Evolutionary conservation across 768 basidiomycete species (phyloP).

Genomic region (Solioccasus polychromus): DNA sequence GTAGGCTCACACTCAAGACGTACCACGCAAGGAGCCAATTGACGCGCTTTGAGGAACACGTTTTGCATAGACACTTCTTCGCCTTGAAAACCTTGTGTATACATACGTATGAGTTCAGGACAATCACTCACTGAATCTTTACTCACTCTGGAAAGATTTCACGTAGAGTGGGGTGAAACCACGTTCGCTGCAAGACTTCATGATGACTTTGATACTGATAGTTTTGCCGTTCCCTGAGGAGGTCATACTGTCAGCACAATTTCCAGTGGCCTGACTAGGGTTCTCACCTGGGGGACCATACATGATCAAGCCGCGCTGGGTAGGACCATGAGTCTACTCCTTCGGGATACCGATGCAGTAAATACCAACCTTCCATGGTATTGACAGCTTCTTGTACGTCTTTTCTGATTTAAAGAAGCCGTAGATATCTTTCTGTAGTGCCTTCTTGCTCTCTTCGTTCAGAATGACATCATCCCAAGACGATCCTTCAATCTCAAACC

Average conservation of each 20-base stretch:
- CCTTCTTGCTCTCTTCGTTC: constrained; percentile 63
- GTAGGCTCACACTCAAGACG: constrained; percentile 38
- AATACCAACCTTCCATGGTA: constrained; percentile 74
- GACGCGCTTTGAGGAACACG: constrained; percentile 73
- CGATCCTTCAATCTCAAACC: constrained; percentile 59
- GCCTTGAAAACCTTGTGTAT: constrained; percentile 46
- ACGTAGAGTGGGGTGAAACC: constrained; percentile 76
- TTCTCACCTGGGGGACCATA: constrained; percentile 70
- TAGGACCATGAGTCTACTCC: not conserved
- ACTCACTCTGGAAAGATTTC: constrained; percentile 70
- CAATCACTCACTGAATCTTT: too few species aligned
- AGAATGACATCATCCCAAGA: constrained; percentile 76
- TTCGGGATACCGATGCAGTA: not conserved
- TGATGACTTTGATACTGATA: constrained; percentile 78
- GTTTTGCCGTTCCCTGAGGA: constrained; percentile 76
- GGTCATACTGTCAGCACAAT: not conserved
- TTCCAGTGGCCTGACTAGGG: not conserved
- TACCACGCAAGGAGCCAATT: constrained; percentile 63
- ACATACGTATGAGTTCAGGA: constrained; percentile 12
- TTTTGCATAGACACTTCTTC: constrained; percentile 65
- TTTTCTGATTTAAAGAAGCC: constrained; percentile 78
- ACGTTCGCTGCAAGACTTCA: constrained; percentile 64
- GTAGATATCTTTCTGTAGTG: constrained; percentile 68
- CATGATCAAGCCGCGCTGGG: constrained; percentile 77
- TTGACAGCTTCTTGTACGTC: constrained; percentile 68